Conservation (phyloP, 371 early-diverging fungal species). For the Apophysomyces elegans region DNA sequence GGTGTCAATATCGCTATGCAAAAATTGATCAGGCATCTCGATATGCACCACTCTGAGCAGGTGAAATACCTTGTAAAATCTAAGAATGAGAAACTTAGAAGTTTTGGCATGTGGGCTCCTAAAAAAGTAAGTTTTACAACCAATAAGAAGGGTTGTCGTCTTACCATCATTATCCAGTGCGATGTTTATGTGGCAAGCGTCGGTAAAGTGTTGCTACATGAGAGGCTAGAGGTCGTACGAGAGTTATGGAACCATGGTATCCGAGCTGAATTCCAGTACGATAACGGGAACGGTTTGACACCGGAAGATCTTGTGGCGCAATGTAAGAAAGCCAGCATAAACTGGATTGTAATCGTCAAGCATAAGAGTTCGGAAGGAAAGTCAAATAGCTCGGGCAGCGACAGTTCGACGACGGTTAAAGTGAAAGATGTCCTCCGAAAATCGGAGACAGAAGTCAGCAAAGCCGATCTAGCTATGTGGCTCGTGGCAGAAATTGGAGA, state of each 20-base stretch:
- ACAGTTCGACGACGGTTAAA: slow-evolving; percentile 61
- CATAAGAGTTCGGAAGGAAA: slow-evolving; percentile 52
- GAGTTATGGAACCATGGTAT: slow-evolving; percentile 79
- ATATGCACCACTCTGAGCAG: slow-evolving; percentile 69
- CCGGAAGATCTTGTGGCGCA: slow-evolving; percentile 65
- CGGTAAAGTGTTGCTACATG: slow-evolving; percentile 70
- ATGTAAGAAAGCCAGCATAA: slow-evolving; percentile 75
- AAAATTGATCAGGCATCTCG: slow-evolving; percentile 70
- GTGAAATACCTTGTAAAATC: slow-evolving; percentile 54
- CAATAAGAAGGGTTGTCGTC: not conserved
- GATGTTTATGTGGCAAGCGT: slow-evolving; percentile 85
- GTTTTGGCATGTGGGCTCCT: slow-evolving; percentile 68
- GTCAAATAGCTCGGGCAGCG: slow-evolving; percentile 25
- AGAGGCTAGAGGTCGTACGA: slow-evolving; percentile 71
- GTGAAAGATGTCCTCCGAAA: slow-evolving; percentile 73
- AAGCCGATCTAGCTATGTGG: slow-evolving; percentile 59
- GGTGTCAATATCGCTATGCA: slow-evolving; percentile 85
- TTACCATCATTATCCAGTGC: slow-evolving; percentile 41
- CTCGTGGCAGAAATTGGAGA: slow-evolving; percentile 72
- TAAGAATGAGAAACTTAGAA: slow-evolving; percentile 62
- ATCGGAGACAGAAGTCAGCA: slow-evolving; percentile 65
- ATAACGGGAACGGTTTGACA: slow-evolving; percentile 68
- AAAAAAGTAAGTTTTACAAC: slow-evolving; percentile 36
- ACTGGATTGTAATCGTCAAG: slow-evolving; percentile 82
- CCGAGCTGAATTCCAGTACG: slow-evolving; percentile 76